Base-by-base conservation (phyloP, 108 stramenopile species). In the Fragilariopsis cylindrus region DNA sequence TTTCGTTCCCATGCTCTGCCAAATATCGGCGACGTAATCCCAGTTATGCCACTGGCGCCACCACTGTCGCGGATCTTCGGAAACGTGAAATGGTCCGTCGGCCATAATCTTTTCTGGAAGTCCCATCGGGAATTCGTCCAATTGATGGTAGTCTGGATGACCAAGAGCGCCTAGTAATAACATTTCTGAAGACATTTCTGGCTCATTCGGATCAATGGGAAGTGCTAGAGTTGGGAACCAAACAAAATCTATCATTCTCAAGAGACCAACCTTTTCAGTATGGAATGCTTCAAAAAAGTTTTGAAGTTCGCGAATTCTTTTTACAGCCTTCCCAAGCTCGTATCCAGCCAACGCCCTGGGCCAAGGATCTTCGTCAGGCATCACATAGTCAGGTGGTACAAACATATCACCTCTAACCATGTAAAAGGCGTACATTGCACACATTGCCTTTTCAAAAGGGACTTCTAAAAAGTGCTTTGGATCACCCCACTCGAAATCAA, bases 341-440 rank as follows among this genome's bases (percentile, higher is more conserved):
- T 83, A 92, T 13, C 93, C 96, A 52, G 88, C 90, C 54, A 96
- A 73, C 16, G 85, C 84, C 53, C 78, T 65, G 13, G 97, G 97
- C 97, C 97, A 97, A 4, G 97, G 97, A 70, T 94, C 86, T 72
- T 93, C 96, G 48, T 87, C 87, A 18, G 96, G 97, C 82, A 97
- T 95, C 13, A 88, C 85, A 74, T 94, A 97, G 65, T 91, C 91
- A 53, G 72, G 60, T 2, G 82, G 72, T 15, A 96, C 93, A 72
- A 87, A 88, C 74, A 95, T 84, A 69, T 96, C 92, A 44, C 97
- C 97, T 63, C 91, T 78, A 48, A 97, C 81, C 77, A 92, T 86
- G 72, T 88, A 93, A 57, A 90, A 92, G 13, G 86, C 85, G 67
- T 83, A 93, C 68, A 95, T 65, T 12, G 90, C 93, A 72, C 91